These are phyloP conservation scores for Globisporangium perplexum DNA, from an alignment of 352 stramenopile genomes.

Conservation along the genomic window DNA sequence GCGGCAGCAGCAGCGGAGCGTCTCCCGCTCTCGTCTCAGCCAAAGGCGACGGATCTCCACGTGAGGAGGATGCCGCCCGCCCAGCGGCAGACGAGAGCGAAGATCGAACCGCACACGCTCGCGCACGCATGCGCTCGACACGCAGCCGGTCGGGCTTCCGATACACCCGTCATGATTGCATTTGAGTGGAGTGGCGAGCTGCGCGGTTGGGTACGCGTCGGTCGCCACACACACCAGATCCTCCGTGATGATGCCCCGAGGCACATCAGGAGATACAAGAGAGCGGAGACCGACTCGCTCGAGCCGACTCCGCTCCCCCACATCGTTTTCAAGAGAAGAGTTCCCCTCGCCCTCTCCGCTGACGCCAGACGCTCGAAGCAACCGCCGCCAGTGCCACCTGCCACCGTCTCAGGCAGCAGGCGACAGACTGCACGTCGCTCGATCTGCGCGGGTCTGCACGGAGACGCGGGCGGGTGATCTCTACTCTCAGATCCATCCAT, in stretches of 20 bases:
- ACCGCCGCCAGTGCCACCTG: neutral
- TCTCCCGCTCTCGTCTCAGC: neutral
- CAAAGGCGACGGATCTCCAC: neutral
- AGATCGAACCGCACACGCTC: slow-evolving; percentile 3
- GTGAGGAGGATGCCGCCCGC: neutral
- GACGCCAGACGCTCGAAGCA: neutral
- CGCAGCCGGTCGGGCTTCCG: slow-evolving; percentile 17
- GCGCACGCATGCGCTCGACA: slow-evolving; percentile 6
- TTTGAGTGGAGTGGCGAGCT: slow-evolving; percentile 78
- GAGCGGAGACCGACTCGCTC: neutral
- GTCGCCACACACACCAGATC: slow-evolving; percentile 78
- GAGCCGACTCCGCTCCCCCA: slow-evolving; percentile 17
- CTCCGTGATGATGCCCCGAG: slow-evolving; percentile 61
- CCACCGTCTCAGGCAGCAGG: too few species aligned
- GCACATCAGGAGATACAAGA: slow-evolving; percentile 79
- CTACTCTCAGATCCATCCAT: slow-evolving; percentile 87
- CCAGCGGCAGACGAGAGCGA: neutral
- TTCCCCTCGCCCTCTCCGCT: slow-evolving; percentile 4
- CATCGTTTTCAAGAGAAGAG: slow-evolving; percentile 88
- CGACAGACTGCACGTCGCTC: neutral
- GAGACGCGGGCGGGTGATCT: slow-evolving; percentile 18
- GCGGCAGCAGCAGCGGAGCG: slow-evolving; percentile 2
- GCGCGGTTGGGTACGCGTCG: slow-evolving; percentile 1
- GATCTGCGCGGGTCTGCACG: neutral
- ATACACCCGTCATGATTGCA: slow-evolving; percentile 84